These are phyloP conservation scores for Spiraea crenata DNA, from an alignment of 331 rosid genomes.

Conservation along the genomic window DNA sequence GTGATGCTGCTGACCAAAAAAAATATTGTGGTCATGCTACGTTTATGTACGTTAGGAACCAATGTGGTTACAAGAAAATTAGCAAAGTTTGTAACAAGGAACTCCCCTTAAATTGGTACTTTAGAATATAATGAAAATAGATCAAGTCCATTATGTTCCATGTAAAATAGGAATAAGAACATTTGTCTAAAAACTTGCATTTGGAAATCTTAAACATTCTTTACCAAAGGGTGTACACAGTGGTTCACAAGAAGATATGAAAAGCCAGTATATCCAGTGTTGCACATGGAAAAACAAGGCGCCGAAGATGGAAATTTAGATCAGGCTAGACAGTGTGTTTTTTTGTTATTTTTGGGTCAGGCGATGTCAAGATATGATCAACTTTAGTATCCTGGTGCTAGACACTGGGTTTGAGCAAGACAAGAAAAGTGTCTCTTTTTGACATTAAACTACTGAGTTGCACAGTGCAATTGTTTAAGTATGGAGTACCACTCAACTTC, in stretches of 20 bases:
- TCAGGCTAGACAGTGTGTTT: background rate
- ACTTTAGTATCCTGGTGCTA: no score
- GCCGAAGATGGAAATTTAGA: background rate
- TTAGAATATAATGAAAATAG: background rate
- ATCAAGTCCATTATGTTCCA: background rate
- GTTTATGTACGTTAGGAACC: no score
- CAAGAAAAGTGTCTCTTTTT: no score
- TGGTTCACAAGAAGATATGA: background rate
- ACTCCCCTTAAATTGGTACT: no score
- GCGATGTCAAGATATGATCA: background rate
- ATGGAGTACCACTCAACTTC: background rate
- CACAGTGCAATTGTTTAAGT: background rate
- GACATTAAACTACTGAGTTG: background rate
- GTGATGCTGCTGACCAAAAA: background rate
- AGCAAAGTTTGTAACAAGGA: background rate
- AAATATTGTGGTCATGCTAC: background rate
- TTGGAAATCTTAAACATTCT: no score
- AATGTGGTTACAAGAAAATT: background rate
- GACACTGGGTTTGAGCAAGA: no score
- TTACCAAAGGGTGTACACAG: background rate
- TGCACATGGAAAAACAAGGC: no score
- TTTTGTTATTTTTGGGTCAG: background rate
- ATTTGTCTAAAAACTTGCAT: no score
- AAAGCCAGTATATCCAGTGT: no score
- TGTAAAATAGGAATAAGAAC: background rate